Evolutionary conservation across 805 yeast species (phyloP).

Genomic region (Cyberlindnera saturnus): DNA sequence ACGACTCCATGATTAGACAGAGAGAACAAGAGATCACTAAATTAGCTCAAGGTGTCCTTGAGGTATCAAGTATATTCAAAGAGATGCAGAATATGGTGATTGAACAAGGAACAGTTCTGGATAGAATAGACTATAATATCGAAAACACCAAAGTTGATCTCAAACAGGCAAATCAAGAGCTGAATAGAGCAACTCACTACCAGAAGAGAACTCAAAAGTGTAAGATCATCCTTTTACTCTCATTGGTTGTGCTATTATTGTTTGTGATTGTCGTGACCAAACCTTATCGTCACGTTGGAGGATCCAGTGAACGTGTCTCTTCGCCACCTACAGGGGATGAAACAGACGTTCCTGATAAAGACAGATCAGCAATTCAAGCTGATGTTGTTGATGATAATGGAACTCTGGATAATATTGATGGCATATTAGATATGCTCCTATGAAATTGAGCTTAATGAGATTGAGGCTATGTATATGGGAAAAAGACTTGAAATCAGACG

Average conservation of each 20-base stretch:
- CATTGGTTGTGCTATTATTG: slow-evolving; percentile 64
- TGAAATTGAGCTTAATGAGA: not conserved
- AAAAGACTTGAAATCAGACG: too few species aligned
- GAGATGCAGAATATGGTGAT: slow-evolving; percentile 89
- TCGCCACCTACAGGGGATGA: not conserved
- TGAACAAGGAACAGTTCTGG: slow-evolving; percentile 92
- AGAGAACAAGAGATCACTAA: slow-evolving; percentile 87
- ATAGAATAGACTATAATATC: slow-evolving; percentile 88
- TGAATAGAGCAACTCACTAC: slow-evolving; percentile 68
- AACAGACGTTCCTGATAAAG: slow-evolving; percentile 8
- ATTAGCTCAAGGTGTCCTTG: slow-evolving; percentile 90
- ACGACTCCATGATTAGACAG: slow-evolving; percentile 47
- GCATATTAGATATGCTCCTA: not conserved
- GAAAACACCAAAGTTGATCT: slow-evolving; percentile 74
- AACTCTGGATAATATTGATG: not conserved
- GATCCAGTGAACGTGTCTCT: slow-evolving; percentile 6
- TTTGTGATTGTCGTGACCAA: slow-evolving; percentile 65
- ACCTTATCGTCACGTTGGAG: slow-evolving; percentile 34
- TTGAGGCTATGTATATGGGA: too few species aligned
- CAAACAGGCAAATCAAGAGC: slow-evolving; percentile 70
- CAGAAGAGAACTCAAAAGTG: slow-evolving; percentile 90
- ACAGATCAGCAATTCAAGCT: slow-evolving; percentile 4
- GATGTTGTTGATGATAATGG: not conserved
- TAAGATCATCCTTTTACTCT: slow-evolving; percentile 70
- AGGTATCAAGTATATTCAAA: slow-evolving; percentile 86